Evolutionary conservation across 1,139 yeast genomes (phyloP).

Genomic region (Suhomyces anneliseae): DNA sequence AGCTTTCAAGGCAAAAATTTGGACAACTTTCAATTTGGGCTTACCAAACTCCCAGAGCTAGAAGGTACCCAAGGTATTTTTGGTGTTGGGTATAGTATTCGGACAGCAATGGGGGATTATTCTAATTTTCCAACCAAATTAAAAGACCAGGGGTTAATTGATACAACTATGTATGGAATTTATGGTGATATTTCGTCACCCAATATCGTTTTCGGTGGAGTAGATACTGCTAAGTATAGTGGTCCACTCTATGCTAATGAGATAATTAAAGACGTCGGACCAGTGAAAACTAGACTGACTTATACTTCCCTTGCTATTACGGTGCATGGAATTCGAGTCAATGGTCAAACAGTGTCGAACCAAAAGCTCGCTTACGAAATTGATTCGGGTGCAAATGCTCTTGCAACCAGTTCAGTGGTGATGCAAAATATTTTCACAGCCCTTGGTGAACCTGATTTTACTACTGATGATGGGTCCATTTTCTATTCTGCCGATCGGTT

Average conservation of each 20-base stretch:
- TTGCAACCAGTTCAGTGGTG: constrained; percentile 21
- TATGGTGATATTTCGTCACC: constrained; percentile 14
- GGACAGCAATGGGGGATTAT: constrained; percentile 14
- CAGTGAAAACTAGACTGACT: constrained; percentile 8
- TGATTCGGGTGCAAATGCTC: constrained; percentile 23
- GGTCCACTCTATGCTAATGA: constrained; percentile 21
- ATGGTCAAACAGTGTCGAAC: constrained; percentile 14
- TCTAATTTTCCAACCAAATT: constrained; percentile 16
- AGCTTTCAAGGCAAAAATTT: constrained; percentile 5
- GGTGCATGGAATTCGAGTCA: constrained; percentile 17
- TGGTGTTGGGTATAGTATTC: constrained; percentile 21
- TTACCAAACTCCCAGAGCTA: constrained; percentile 6
- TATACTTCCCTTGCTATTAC: constrained; percentile 19
- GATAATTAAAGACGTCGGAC: constrained; percentile 16
- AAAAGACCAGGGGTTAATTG: constrained; percentile 15
- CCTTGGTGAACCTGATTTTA: constrained; percentile 10
- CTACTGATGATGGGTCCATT: not conserved
- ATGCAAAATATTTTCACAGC: constrained; percentile 17
- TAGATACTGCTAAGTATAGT: constrained; percentile 16
- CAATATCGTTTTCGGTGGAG: constrained; percentile 23
- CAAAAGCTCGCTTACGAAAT: constrained; percentile 20
- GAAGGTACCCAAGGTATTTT: constrained; percentile 17
- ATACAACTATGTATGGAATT: constrained; percentile 16
- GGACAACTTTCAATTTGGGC: constrained; percentile 12
- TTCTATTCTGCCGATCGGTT: not conserved